Percentiles rank a stretch among this genome's conserved stretches.
These are phyloP conservation scores for Ceratocystis lukuohia DNA, from an alignment of 2,329 filamentous ascomycete species.

Conservation along the genomic window DNA sequence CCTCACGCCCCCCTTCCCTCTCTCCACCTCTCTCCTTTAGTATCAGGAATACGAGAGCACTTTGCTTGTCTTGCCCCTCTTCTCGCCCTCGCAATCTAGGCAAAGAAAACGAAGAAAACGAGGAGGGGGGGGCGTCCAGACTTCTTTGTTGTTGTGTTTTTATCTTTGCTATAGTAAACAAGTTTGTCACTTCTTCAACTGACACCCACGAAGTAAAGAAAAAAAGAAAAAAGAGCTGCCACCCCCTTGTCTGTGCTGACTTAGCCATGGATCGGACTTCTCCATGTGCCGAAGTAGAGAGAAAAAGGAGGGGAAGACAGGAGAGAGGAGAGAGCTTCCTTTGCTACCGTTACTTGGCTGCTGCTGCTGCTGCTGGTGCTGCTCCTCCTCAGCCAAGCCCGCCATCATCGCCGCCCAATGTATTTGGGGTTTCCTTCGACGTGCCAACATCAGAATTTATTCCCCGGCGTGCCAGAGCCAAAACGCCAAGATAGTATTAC, in stretches of 20 bases:
- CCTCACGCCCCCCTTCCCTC: neutral
- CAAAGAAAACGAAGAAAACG: no score
- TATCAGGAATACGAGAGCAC: no score
- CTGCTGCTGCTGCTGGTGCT: no score
- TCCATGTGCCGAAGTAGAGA: neutral
- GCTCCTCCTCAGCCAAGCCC: no score
- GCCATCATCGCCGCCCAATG: no score
- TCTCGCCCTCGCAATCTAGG: no score
- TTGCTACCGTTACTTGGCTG: neutral
- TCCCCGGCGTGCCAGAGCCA: neutral
- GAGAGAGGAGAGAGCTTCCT: neutral
- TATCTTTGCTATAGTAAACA: no score
- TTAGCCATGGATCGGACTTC: neutral
- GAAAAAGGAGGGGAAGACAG: neutral
- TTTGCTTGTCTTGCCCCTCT: no score
- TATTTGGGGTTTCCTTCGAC: no score
- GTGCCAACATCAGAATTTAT: neutral
- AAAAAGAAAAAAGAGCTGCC: neutral
- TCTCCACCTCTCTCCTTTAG: neutral
- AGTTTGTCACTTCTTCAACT: neutral
- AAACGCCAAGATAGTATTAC: constrained; percentile 6
- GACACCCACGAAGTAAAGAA: neutral
- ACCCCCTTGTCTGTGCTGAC: neutral
- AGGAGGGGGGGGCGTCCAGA: no score
- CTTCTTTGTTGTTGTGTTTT: no score